Evolutionary conservation across 2,329 filamentous ascomycete species (phyloP), one percentile per base, ranked within the genome.

Genomic region (Didymella exigua): DNA sequence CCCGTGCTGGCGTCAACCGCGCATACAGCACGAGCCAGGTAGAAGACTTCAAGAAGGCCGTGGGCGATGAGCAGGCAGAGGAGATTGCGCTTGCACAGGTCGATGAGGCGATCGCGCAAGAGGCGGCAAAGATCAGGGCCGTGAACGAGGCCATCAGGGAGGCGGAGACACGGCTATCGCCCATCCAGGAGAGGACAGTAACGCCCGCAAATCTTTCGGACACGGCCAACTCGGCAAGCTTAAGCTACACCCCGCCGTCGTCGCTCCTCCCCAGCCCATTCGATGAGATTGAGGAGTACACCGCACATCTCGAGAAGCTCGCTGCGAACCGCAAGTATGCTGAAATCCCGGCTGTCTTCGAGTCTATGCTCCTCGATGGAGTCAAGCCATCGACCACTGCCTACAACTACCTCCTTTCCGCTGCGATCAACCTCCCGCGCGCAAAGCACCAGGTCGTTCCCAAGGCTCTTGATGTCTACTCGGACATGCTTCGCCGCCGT

Each of bases 381-480:
- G 84, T 96, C 58, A 86, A 86, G 69, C 95, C 95, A 30, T 90
- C 89, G 6, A 86, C 91, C 42, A 82, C 86, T 41, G 89, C 93
- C n/a, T 99, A 99, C 82, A 97, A 97, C 73, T 90, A 91, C 44
- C 82, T 99, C 38, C 80, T 99, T 37, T 83, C 88, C 66, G 91
- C 95, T 5, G 92, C 92, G 13, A 91, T 97, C 58, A 84, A 91
- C 64, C 84, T 97, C 16, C 90, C 93, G 7, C 81, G 82, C 21
- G 88, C 90, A 74, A 89, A 88, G 75, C 89, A 89, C 49, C 89
- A 96, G 77, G 86, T 95, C 47, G 90, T 96, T 13, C 89, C 91
- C 58, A 96, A 96, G 79, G 92, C 91, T 5, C 83, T 98, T 47
- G 93, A 96, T 78, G 90, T 99, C 47, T 99, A 98, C 75, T 89